Evolutionary conservation across 495 filamentous ascomycete genomes (phyloP).

Genomic region (Lindgomyces ingoldianus): DNA sequence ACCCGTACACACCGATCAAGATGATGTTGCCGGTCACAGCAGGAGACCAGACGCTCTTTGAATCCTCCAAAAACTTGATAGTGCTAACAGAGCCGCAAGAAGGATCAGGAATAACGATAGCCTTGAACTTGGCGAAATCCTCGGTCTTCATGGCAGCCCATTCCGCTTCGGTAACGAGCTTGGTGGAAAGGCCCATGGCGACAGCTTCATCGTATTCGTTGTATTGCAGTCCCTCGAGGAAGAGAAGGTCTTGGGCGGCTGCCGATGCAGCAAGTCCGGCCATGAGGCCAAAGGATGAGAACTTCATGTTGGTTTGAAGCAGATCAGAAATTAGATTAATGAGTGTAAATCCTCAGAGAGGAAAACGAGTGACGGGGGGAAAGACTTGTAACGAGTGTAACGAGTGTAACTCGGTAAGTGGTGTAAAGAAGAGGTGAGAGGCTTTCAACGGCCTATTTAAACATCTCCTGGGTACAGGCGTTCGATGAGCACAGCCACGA

Average conservation of each 20-base stretch:
- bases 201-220: conserved; percentile 40
- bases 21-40: conserved; percentile 48
- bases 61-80: conserved; percentile 36
- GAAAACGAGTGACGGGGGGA: conserved; percentile 11
- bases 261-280: conserved; percentile 22
- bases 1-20: conserved; percentile 40
- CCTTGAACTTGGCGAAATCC: conserved; percentile 47
- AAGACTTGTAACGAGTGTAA: conserved; percentile 15
- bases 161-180: conserved; percentile 42
- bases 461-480: not conserved
- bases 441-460: not conserved
- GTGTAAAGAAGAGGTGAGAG: not conserved
- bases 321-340: conserved; percentile 11
- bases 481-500: conserved; percentile 10
- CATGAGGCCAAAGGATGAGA: conserved; percentile 18
- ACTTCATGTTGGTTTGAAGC: conserved; percentile 25
- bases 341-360: conserved; percentile 2
- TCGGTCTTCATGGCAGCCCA: conserved; percentile 45
- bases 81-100: conserved; percentile 13
- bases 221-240: conserved; percentile 39
- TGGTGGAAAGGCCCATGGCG: conserved; percentile 39
- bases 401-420: conserved; percentile 4
- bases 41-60: conserved; percentile 45
- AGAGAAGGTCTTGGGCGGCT: conserved; percentile 43
- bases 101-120: conserved; percentile 46